A percentile compares a stretch with the other conserved stretches of the same genome.
phyloP scores from a whole-genome alignment of 106 monocot genomes.

The Phalaenopsis equestris region DNA sequence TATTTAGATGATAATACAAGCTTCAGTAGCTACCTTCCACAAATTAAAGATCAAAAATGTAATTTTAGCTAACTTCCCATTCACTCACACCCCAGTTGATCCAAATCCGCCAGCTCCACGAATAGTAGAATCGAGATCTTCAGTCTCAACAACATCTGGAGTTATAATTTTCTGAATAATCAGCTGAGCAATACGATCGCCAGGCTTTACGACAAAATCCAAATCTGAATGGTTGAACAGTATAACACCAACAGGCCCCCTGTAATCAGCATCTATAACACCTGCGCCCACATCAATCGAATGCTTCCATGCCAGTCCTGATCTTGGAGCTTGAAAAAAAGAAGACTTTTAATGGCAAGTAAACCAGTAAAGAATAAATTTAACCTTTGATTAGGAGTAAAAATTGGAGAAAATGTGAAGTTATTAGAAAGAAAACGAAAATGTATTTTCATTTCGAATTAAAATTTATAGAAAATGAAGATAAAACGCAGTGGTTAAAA shows the following conservation, averaged over 20 bases:
- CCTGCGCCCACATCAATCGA: constrained; percentile 84
- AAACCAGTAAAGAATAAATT: no score
- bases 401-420: no score
- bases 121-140: constrained; percentile 49
- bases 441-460: no score
- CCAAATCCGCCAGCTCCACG: constrained; percentile 76
- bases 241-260: constrained; percentile 63
- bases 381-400: no score
- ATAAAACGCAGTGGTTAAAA: no score
- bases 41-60: no score
- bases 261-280: constrained; percentile 86
- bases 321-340: constrained; percentile 49
- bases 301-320: constrained; percentile 85
- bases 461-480: no score
- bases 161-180: constrained; percentile 69
- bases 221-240: constrained; percentile 76
- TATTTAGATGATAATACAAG: no score
- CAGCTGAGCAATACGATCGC: constrained; percentile 78
- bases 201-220: constrained; percentile 65
- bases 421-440: no score
- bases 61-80: no score
- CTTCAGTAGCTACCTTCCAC: no score
- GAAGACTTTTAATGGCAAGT: neutral
- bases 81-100: constrained; percentile 64
- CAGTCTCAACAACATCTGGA: constrained; percentile 63